Base-by-base conservation (phyloP, 768 basidiomycete genomes). In the Trametes coccinea region DNA sequence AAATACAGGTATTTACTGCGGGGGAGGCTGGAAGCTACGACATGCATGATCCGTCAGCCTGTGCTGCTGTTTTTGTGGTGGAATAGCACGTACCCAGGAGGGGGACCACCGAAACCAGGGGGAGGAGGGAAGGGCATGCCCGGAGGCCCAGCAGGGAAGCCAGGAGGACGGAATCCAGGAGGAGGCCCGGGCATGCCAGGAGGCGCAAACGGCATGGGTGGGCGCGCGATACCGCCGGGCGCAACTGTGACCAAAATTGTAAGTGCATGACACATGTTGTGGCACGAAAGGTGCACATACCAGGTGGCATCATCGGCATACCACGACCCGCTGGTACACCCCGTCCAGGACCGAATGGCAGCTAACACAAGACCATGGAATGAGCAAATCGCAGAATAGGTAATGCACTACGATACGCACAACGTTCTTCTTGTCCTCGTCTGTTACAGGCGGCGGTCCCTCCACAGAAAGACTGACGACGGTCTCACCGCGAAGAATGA, bases 311-410 rank as follows among this genome's bases (percentile, higher is more conserved):
- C 90, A 93, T 94, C 57, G 93, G 93, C 86, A 98, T 96, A 59
- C 96, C 96, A 68, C 96, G 88, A 67, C 96, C 95, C 44, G 95
- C 96, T 73, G 95, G 93, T 81, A 94, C 89, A 67, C 95, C 96
- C 63, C 93, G 87, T 64, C 96, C 96, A 72, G 96, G 93, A 54
- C 96, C 96, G 63, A 83, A 81, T 66, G 91, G 86, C 64, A 94
- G 82, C 92, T 95, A 67, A 43, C 22, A 22, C 22, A 22, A 22
- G 22, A 22, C 22, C 39, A 29, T 47, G 59, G 67, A 29, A 59
- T 58, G 53, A 73, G 48, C 72, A 63, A 34, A 53, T 54, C 56
- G 55, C 51, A 31, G 39, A 30, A 41, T 34, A 2, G 6, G 17
- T 17, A 61, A 33, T 56, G 61, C 60, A 56, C 31, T n/a, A 44